A percentile compares a stretch with the other conserved stretches of the same genome.
Conservation (phyloP, 2,329 filamentous ascomycete genomes). For the Trichoderma koningiopsis region DNA sequence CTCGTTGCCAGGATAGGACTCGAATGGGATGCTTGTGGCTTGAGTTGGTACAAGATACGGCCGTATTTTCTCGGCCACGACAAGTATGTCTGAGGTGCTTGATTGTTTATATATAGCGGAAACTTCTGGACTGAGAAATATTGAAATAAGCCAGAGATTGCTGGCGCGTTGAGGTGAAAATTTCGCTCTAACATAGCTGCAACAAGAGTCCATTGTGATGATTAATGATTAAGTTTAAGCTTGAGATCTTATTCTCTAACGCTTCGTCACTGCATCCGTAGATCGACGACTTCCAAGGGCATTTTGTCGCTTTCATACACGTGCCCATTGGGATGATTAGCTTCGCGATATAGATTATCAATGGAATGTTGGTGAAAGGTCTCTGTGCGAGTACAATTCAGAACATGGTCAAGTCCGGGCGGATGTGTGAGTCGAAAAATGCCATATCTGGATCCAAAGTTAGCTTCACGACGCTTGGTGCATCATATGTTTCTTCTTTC, state of each 20-base stretch:
- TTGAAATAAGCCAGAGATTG: neutral
- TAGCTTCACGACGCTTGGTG: constrained; percentile 1
- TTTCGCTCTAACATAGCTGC: neutral
- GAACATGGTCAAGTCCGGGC: constrained; percentile 81
- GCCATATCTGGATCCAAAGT: constrained; percentile 65
- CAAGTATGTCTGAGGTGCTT: neutral
- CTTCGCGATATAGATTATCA: constrained; percentile 76
- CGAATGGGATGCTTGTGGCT: neutral
- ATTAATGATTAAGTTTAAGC: neutral
- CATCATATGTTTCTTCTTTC: neutral
- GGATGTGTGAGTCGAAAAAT: constrained; percentile 93
- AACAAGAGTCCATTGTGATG: neutral
- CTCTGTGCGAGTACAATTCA: constrained; percentile 74
- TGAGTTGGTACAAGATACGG: neutral
- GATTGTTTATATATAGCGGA: neutral
- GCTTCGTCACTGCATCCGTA: constrained; percentile 42
- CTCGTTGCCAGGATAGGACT: neutral
- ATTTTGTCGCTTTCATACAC: constrained; percentile 69
- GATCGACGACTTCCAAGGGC: constrained; percentile 60
- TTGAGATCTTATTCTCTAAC: neutral
- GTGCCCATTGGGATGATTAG: constrained; percentile 66
- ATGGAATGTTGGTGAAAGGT: constrained; percentile 78
- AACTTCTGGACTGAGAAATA: neutral
- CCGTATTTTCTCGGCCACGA: neutral
- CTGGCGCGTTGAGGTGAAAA: neutral